Base-by-base conservation (phyloP, 1,284 basidiomycete species). In the Heterobasidion irregulare region DNA sequence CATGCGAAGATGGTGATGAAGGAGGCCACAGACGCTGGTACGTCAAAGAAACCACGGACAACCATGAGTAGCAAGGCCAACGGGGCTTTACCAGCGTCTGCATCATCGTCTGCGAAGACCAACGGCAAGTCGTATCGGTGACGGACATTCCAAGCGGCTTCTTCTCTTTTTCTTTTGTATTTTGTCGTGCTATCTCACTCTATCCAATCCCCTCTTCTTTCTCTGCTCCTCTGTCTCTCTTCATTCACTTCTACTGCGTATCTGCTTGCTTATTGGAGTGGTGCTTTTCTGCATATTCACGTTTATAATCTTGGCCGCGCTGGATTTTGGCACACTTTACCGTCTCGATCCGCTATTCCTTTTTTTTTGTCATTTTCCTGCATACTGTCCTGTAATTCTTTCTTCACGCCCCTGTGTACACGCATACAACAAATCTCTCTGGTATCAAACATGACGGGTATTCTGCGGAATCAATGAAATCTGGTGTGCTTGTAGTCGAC, bases 1-100 rank as follows among this genome's bases (percentile, higher is more conserved):
- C 92, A 95, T 64, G 87, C 89, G 15, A 95, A 95, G 73, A 92
- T 96, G 84, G 89, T 92, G 58, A 86, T 86, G 78, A 90, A 91
- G 68, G 87, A 89, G 66, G 60, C 52, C 13, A 57, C 51, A 16
- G 59, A 60, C 12, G 52, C 57, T 32, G 57, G 36, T 50, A 36
- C 56, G 32, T 46, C 57, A n/a, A 61, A 61, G 50, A 61, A 58
- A 53, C 59, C 59, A 34, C 57, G 59, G 46, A 46, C 53, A 18
- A 54, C 57, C 12, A 38, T 58, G 33, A 58, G 51, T 19, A 45
- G 53, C 51, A 60, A 57, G 35, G 55, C 57, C 19, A 34, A 43
- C 8, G 54, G 59, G 15, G 52, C 51, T 36, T 48, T 46, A 10
- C 35, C 52, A 16, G 33, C 57, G 9, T 41, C 48, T 15, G 51